These are phyloP conservation scores for Spergularia marina DNA, from an alignment of 148 eudicot genomes.

Conservation along the genomic window DNA sequence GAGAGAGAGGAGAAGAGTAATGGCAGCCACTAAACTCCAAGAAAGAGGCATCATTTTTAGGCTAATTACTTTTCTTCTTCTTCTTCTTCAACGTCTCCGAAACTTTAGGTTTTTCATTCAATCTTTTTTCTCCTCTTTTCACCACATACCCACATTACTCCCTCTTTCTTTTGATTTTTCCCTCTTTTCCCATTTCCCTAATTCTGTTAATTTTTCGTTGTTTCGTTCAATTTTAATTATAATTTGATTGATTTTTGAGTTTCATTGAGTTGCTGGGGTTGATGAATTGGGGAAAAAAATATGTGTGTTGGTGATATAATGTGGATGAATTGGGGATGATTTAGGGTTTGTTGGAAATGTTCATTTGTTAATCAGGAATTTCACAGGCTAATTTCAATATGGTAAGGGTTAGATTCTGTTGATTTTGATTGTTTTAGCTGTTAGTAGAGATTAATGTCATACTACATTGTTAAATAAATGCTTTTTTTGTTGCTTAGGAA, in stretches of 20 bases:
- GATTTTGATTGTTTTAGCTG: slow-evolving; percentile 10
- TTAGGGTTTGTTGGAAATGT: slow-evolving; percentile 11
- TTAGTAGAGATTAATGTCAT: not conserved
- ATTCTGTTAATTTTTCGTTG: not conserved
- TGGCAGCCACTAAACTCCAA: slow-evolving; percentile 34
- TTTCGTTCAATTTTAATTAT: not conserved
- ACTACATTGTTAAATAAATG: not conserved
- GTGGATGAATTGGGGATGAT: slow-evolving; percentile 7
- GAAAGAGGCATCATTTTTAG: slow-evolving; percentile 29
- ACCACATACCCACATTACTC: slow-evolving; percentile 7
- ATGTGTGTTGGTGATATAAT: slow-evolving; percentile 9
- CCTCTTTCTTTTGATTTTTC: not conserved
- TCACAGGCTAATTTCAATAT: not conserved
- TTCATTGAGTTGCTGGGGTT: not conserved
- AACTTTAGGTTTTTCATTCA: slow-evolving; percentile 17
- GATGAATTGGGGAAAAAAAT: not conserved
- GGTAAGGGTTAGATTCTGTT: slow-evolving; percentile 9
- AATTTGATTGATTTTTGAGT: not conserved
- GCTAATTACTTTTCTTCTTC: not conserved
- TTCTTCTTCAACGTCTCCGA: slow-evolving; percentile 18
- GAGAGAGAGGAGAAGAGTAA: slow-evolving; percentile 12
- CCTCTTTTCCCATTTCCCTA: not conserved
- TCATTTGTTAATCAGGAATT: not conserved
- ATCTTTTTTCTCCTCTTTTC: slow-evolving; percentile 2
- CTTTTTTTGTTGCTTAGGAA: not conserved